Evolutionary conservation across 306 rosid genomes (phyloP).

Genomic region (Castanea mollissima): DNA sequence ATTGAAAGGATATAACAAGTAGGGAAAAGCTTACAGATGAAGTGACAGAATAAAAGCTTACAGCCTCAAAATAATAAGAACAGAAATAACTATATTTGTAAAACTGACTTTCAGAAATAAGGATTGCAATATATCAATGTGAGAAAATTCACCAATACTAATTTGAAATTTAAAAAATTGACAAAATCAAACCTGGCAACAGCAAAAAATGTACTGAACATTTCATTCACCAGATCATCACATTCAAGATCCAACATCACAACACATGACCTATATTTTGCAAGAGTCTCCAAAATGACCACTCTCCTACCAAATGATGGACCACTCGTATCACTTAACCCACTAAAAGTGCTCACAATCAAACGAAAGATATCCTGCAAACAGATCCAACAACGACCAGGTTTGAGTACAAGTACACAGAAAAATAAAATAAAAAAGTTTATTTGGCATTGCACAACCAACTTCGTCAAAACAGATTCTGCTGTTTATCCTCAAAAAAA

Average conservation of each 20-base stretch:
- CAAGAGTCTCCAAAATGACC: slow-evolving; percentile 95
- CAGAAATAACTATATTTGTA: neutral
- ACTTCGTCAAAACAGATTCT: slow-evolving; percentile 18
- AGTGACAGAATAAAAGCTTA: neutral
- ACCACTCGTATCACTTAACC: slow-evolving; percentile 85
- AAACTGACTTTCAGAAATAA: slow-evolving; percentile 2
- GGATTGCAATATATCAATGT: neutral
- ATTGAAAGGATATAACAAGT: neutral
- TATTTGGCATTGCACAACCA: neutral
- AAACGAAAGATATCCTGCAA: slow-evolving; percentile 85
- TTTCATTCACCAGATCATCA: slow-evolving; percentile 85
- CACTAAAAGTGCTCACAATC: slow-evolving; percentile 87
- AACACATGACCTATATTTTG: slow-evolving; percentile 96
- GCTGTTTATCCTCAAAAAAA: too few relatives aligned
- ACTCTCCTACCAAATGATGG: slow-evolving; percentile 96
- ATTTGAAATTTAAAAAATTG: neutral
- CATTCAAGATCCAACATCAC: slow-evolving; percentile 99
- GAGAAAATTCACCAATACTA: slow-evolving; percentile 6
- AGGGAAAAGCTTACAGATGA: slow-evolving; percentile 16
- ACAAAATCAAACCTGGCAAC: slow-evolving; percentile 79
- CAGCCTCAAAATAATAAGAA: neutral
- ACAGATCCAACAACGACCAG: slow-evolving; percentile 31
- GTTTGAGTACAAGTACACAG: slow-evolving; percentile 6
- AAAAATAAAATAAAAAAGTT: neutral
- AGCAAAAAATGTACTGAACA: slow-evolving; percentile 79